Base-by-base conservation (phyloP, 1,284 basidiomycete species). In the Porphyrellus sp. region DNA sequence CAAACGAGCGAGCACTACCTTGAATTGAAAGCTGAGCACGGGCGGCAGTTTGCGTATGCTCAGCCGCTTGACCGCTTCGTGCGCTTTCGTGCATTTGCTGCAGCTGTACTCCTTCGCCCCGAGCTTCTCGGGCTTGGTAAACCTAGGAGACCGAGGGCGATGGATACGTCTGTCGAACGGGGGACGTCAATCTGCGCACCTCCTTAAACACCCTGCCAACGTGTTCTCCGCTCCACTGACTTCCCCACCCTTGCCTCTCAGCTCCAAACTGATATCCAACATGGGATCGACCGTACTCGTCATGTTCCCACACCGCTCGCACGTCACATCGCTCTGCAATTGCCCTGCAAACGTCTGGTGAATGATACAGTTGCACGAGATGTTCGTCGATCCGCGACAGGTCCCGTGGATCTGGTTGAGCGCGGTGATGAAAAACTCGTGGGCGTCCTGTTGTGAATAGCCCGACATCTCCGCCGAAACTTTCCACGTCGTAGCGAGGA, bases 11-110 rank as follows among this genome's bases (percentile, higher is more conserved):
- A 24, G 15, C 65, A 37, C 49, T n/a, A 91, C 93, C 80, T 98
- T 99, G 73, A 99, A 88, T 69, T 98, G 96, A 61, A 98, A 92
- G 61, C 90, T 93, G 41, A 99, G 76, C 1, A 97, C 93, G 0
- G 92, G 89, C 0, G 96, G 94, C 5, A 99, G 77, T 57, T 87
- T 87, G 51, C 81, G 82, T 60, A 98, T 85, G 58, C 85, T 90
- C 47, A 98, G 72, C 40, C 91, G 86, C 65, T 95, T 94, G 60
- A 81, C 90, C 0, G 89, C 89, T 58, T 85, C 82, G 69, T 83
- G 81, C 23, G 79, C 74, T 63, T 86, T 88, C 25, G 78, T 79
- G 62, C 89, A 92, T 68, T 85, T 87, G 34, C 73, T 74, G 62
- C 89, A 92, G 51, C 76, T 83, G 62, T 90, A 92, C 59, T 86